These are phyloP conservation scores for Mortierella sp. DNA, from an alignment of 371 early-diverging fungal genomes.

Conservation along the genomic window DNA sequence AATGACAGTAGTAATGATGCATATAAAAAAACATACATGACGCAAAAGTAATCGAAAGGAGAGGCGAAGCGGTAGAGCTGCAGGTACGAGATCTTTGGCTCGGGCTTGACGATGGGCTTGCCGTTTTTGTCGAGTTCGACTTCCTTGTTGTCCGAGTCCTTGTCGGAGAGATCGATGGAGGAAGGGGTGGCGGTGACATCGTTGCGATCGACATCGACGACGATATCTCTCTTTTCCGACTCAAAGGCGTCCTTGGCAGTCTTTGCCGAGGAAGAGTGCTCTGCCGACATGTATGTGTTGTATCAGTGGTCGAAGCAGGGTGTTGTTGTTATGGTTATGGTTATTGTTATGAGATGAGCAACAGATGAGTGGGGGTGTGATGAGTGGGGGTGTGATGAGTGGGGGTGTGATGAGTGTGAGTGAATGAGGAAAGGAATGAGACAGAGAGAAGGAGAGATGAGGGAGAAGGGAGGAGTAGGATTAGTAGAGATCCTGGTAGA, in stretches of 20 bases:
- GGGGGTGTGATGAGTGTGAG: not conserved
- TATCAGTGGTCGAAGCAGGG: not conserved
- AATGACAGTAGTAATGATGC: not conserved
- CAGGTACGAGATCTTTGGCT: slow-evolving; percentile 63
- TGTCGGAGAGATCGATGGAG: slow-evolving; percentile 24
- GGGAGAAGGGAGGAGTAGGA: not conserved
- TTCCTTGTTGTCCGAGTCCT: slow-evolving; percentile 16
- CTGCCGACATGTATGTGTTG: slow-evolving; percentile 2
- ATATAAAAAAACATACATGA: slow-evolving; percentile 61
- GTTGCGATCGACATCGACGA: slow-evolving; percentile 28
- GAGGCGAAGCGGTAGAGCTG: slow-evolving; percentile 81
- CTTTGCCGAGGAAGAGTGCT: not conserved
- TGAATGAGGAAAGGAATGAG: not conserved
- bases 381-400: not conserved
- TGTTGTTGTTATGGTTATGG: not conserved
- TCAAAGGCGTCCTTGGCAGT: slow-evolving; percentile 23
- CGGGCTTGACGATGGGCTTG: slow-evolving; percentile 38
- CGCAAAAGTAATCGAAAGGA: slow-evolving; percentile 67
- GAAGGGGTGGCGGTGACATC: slow-evolving; percentile 43
- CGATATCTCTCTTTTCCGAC: slow-evolving; percentile 7
- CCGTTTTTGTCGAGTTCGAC: slow-evolving; percentile 40
- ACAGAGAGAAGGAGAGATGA: not conserved
- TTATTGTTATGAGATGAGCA: not conserved
- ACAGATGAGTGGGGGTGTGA: not conserved
- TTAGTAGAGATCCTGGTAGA: not conserved